These are phyloP conservation scores for Sporothrix globosa DNA, from an alignment of 2,329 filamentous ascomycete species.

Conservation along the genomic window DNA sequence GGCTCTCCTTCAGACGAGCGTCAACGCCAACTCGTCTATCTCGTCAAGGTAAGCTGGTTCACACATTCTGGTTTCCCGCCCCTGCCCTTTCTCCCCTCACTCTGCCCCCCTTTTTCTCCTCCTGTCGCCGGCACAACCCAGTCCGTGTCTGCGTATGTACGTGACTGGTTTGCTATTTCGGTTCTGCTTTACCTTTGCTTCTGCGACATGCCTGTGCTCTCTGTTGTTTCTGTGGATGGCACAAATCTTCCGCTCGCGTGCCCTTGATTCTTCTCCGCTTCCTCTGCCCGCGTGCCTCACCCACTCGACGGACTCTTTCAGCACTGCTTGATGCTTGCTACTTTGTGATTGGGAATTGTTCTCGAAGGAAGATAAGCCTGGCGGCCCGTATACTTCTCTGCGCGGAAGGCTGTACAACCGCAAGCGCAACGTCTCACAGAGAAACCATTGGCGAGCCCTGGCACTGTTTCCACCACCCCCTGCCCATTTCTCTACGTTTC, in stretches of 20 bases:
- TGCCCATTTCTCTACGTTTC: slow-evolving; percentile 26
- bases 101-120: neutral
- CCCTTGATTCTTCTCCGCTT: slow-evolving; percentile 3
- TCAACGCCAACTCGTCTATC: slow-evolving; percentile 29
- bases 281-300: neutral
- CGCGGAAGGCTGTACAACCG: slow-evolving; percentile 27
- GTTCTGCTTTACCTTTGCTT: slow-evolving; percentile 18
- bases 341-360: neutral
- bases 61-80: neutral
- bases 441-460: slow-evolving; percentile 27
- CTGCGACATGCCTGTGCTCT: neutral
- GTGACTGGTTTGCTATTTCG: slow-evolving; percentile 20
- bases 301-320: neutral
- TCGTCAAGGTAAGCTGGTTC: slow-evolving; percentile 38
- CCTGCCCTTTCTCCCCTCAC: neutral
- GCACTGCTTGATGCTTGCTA: neutral
- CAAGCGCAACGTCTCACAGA: slow-evolving; percentile 25
- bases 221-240: slow-evolving; percentile 10
- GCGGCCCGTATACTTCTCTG: neutral
- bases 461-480: slow-evolving; percentile 22
- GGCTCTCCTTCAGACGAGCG: slow-evolving; percentile 31
- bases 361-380: slow-evolving; percentile 11
- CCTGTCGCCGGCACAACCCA: slow-evolving; percentile 26
- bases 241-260: neutral
- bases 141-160: slow-evolving; percentile 28